phyloP scores from a whole-genome alignment of 2,329 filamentous ascomycete species.

The Triangularia setosa region DNA sequence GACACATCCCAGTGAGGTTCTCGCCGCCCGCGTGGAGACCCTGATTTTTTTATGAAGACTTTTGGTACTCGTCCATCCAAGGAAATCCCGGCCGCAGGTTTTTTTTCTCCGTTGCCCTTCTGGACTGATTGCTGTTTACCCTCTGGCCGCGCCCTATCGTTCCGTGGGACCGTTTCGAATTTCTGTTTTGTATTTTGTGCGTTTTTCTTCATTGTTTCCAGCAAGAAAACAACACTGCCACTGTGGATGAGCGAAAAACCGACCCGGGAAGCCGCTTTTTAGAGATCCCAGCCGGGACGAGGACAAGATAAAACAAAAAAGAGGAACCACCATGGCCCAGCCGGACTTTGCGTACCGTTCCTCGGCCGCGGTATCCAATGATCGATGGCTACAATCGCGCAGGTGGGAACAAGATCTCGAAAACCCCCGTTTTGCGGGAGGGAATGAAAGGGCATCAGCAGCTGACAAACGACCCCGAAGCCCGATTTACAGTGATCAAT shows the following conservation, averaged over 20 bases:
- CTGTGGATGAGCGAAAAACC: constrained; percentile 7
- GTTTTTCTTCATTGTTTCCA: constrained; percentile 12
- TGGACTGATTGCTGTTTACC: constrained; percentile 18
- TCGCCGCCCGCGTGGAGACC: constrained; percentile 26
- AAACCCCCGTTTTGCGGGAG: constrained; percentile 12
- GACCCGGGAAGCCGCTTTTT: constrained; percentile 10
- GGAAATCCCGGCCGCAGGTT: constrained; percentile 27
- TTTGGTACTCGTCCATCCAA: constrained; percentile 25
- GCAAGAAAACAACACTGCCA: constrained; percentile 9
- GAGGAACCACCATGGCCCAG: constrained; percentile 39
- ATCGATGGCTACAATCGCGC: constrained; percentile 48
- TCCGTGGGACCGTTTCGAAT: constrained; percentile 14
- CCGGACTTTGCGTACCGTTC: constrained; percentile 47
- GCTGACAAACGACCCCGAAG: constrained; percentile 28
- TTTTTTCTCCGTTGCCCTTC: constrained; percentile 22
- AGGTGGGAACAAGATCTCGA: constrained; percentile 43
- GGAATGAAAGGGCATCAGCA: constrained; percentile 17
- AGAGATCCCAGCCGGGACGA: constrained; percentile 13
- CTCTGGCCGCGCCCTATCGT: constrained; percentile 7
- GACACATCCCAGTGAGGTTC: constrained; percentile 26
- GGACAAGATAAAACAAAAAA: constrained; percentile 1
- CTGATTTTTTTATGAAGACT: constrained; percentile 17
- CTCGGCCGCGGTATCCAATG: constrained; percentile 42
- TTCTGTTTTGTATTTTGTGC: constrained; percentile 20
- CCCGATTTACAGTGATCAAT: constrained; percentile 34